phyloP scores from a whole-genome alignment of 1,284 basidiomycete genomes.

The Cystobasidium pallidum region DNA sequence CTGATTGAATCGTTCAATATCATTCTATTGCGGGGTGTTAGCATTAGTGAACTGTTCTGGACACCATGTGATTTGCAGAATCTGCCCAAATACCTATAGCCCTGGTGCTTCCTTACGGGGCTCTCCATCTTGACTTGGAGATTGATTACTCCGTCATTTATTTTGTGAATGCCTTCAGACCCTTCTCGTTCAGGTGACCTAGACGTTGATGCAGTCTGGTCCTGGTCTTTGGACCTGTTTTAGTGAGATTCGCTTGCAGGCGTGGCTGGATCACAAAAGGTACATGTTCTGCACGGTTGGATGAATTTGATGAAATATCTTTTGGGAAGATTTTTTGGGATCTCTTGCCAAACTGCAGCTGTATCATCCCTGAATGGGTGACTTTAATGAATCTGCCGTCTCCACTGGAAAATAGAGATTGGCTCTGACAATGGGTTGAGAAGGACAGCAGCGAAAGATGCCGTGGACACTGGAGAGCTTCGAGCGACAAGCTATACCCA shows the following conservation, averaged over 20 bases:
- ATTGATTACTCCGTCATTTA: background rate
- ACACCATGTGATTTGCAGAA: too few species aligned
- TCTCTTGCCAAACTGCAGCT: background rate
- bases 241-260: background rate
- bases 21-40: too few species aligned
- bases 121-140: too few species aligned
- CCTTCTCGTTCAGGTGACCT: background rate
- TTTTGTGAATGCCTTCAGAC: constrained; percentile 3
- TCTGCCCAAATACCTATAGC: too few species aligned
- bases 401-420: constrained; percentile 1
- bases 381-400: background rate
- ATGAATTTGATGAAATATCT: constrained; percentile 1
- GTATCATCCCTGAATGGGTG: background rate
- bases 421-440: background rate
- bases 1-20: too few species aligned
- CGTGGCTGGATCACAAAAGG: background rate
- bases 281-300: constrained; percentile 8
- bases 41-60: too few species aligned
- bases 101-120: too few species aligned
- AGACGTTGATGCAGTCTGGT: constrained; percentile 8
- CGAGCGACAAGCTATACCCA: too few species aligned
- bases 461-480: too few species aligned
- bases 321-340: too few species aligned
- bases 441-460: background rate
- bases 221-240: background rate